Evolutionary conservation across 768 basidiomycete genomes (phyloP).

Genomic region (Amanita brunnescens): DNA sequence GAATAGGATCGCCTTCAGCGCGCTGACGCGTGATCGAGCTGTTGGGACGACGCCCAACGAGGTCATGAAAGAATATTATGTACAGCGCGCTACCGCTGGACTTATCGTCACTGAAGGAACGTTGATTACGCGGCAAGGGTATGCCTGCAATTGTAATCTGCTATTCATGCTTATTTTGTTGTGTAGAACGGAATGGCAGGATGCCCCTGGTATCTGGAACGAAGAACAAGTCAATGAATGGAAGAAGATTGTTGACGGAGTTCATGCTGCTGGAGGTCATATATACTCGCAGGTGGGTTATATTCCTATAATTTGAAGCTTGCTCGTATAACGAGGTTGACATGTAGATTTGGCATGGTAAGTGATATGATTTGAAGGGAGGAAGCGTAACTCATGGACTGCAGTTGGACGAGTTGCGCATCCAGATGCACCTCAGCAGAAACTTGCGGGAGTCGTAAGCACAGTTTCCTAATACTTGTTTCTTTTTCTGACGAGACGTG

Average conservation of each 20-base stretch:
- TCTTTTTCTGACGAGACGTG: constrained; percentile 7
- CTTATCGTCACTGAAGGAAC: constrained; percentile 32
- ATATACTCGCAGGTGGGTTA: constrained; percentile 35
- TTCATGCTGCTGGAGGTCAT: constrained; percentile 35
- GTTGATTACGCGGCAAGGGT: constrained; percentile 35
- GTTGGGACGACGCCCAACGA: constrained; percentile 27
- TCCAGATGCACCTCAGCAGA: constrained; percentile 32
- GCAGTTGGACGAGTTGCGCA: constrained; percentile 28
- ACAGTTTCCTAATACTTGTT: not conserved
- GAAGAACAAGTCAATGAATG: constrained; percentile 34
- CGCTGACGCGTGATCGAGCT: constrained; percentile 34
- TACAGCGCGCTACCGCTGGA: constrained; percentile 33
- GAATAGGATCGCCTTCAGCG: constrained; percentile 32
- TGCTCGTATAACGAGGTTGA: not conserved
- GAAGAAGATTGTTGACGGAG: constrained; percentile 36
- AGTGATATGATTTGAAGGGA: constrained; percentile 1
- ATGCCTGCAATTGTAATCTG: not conserved
- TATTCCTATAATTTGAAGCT: not conserved
- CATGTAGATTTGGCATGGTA: constrained; percentile 33
- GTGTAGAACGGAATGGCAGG: constrained; percentile 33
- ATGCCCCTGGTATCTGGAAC: constrained; percentile 40
- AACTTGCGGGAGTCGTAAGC: constrained; percentile 23
- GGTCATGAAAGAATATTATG: constrained; percentile 32
- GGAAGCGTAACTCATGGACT: not conserved
- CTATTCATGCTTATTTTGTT: not conserved